A percentile compares a stretch with the other conserved stretches of the same genome.
phyloP scores from a whole-genome alignment of 2,329 filamentous ascomycete species.

The Talaromyces islandicus region DNA sequence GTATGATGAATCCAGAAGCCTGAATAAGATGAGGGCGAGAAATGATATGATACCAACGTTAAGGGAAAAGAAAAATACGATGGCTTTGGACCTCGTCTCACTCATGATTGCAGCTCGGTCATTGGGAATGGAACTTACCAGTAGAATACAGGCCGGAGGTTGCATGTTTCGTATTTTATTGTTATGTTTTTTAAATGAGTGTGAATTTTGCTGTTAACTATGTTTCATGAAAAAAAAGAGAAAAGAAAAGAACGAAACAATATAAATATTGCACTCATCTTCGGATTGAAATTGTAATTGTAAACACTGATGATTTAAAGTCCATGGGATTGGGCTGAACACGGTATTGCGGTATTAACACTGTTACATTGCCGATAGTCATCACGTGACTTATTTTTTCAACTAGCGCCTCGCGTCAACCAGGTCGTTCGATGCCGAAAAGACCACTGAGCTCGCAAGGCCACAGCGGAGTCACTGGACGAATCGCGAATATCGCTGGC shows the following conservation, averaged over 20 bases:
- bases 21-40: slow-evolving; percentile 8
- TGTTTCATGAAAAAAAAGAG: slow-evolving; percentile 19
- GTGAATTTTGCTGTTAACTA: slow-evolving; percentile 19
- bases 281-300: not conserved
- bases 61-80: slow-evolving; percentile 5
- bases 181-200: slow-evolving; percentile 22
- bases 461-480: not conserved
- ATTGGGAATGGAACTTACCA: slow-evolving; percentile 16
- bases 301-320: not conserved
- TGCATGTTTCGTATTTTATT: slow-evolving; percentile 17
- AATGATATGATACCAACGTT: slow-evolving; percentile 14
- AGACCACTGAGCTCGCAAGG: not conserved
- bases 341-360: not conserved
- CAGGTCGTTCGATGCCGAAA: not conserved
- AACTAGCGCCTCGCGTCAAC: slow-evolving; percentile 3
- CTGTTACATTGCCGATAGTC: not conserved
- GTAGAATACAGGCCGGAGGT: slow-evolving; percentile 25
- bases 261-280: slow-evolving; percentile 12
- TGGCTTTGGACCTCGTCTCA: slow-evolving; percentile 9
- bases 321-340: not conserved
- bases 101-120: slow-evolving; percentile 11
- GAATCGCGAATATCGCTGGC: not conserved
- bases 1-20: slow-evolving; percentile 35
- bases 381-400: slow-evolving; percentile 7
- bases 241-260: slow-evolving; percentile 21